Conservation (phyloP, 2,329 filamentous ascomycete genomes). For the Exophiala viscosa region DNA sequence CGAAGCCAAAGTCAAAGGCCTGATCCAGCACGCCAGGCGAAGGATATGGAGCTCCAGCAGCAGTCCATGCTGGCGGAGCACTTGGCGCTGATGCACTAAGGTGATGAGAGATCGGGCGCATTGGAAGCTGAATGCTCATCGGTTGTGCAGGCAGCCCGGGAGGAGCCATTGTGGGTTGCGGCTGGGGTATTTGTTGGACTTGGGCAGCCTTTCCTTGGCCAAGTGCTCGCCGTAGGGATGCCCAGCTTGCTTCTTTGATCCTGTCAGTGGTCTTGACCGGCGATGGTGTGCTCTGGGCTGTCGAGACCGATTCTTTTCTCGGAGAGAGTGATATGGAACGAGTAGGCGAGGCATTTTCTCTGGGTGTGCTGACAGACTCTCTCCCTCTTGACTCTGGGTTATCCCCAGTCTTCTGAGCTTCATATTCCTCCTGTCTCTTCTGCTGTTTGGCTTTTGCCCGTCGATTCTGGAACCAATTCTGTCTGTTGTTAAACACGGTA, state of each 20-base stretch:
- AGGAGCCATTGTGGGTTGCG: constrained; percentile 12
- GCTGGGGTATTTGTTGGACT: constrained; percentile 25
- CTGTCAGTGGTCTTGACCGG: constrained; percentile 29
- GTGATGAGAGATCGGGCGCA: constrained; percentile 9
- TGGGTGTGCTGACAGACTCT: constrained; percentile 4
- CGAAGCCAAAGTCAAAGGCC: constrained; percentile 28
- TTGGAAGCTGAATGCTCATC: constrained; percentile 17
- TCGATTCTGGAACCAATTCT: constrained; percentile 54
- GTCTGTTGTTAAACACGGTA: constrained; percentile 15
- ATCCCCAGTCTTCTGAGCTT: constrained; percentile 26
- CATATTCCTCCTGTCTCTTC: constrained; percentile 48
- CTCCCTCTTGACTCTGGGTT: constrained; percentile 4
- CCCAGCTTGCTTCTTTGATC: constrained; percentile 41
- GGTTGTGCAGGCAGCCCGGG: constrained; percentile 19
- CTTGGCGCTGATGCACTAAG: constrained; percentile 5
- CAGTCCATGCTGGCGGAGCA: constrained; percentile 6
- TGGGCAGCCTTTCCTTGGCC: constrained; percentile 41
- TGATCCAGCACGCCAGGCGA: constrained; percentile 24
- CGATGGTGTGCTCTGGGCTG: constrained; percentile 13
- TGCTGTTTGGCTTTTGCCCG: constrained; percentile 52
- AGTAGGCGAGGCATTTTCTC: constrained; percentile 31
- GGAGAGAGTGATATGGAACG: constrained; percentile 27
- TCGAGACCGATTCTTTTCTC: constrained; percentile 37
- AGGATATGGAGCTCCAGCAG: constrained; percentile 11
- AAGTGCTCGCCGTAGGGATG: constrained; percentile 44